phyloP scores from a whole-genome alignment of 441 rosid species.

The Theobroma grandiflorum region DNA sequence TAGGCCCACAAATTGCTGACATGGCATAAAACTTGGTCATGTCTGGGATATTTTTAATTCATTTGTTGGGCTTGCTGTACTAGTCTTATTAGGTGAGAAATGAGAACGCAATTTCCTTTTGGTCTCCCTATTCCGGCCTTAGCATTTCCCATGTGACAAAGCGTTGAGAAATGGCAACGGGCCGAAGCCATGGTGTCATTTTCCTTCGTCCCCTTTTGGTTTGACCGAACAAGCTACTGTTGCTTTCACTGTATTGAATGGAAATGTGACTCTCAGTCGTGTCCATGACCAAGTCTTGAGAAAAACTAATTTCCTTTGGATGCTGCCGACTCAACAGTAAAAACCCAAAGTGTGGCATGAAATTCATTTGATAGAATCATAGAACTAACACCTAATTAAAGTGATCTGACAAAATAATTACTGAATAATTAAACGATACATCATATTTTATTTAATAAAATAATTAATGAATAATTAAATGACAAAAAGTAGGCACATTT shows the following conservation, averaged over 20 bases:
- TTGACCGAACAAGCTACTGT: not conserved
- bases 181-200: not conserved
- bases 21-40: conserved; percentile 2
- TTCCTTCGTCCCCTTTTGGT: not conserved
- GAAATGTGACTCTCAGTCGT: not conserved
- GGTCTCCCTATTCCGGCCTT: conserved; percentile 15
- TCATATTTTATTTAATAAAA: too few relatives aligned
- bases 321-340: conserved; percentile 32
- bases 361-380: not conserved
- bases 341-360: not conserved
- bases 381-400: not conserved
- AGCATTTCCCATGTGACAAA: conserved; percentile 19
- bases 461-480: too few relatives aligned
- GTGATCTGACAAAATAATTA: too few relatives aligned
- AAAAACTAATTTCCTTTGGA: not conserved
- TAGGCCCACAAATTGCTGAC: not conserved
- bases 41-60: not conserved
- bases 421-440: too few relatives aligned
- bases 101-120: conserved; percentile 24
- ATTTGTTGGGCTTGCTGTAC: not conserved
- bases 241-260: not conserved
- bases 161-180: not conserved
- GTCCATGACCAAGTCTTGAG: not conserved
- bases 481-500: too few relatives aligned
- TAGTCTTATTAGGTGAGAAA: not conserved